Evolutionary conservation across 257 asterid species (phyloP), one percentile per base, ranked within the genome.

Genomic region (Avicennia marina): DNA sequence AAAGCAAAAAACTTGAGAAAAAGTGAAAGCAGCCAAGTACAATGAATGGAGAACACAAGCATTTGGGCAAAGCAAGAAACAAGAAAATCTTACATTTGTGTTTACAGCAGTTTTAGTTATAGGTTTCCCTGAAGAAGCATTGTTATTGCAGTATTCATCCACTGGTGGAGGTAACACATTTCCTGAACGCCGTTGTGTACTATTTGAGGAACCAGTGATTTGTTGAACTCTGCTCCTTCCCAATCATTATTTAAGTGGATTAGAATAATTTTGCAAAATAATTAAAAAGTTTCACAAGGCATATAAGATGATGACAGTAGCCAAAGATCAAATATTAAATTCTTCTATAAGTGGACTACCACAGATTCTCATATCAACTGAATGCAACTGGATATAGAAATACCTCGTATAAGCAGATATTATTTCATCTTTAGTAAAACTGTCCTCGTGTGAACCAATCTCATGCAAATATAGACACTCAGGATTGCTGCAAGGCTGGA

Each of bases 381-480:
- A 25, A 48, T 15, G 20, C 55, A 60, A 36, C 52, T 36, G 44
- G 40, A 38, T 11, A 56, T 52, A 32, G 56, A 62, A 66, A 55
- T 81, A 90, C 95, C 98, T 87, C 70, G 96, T 80, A 67, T 84
- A 78, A 12, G 90, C 87, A 2, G 98, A 84, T 78, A 90, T 74
- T 68, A 87, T 78, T 82, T 90, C 98, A 50, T 90, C 98, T 74
- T 90, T 90, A 2, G 95, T 82, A 65, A 82, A 87, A 72, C 98
- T 87, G 59, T 90, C 96, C 66, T 87, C 96, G 63, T 87, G 90
- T 1, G 82, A 80, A 33, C 96, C 98, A 68, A 75, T 52, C 71
- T 90, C 98, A 62, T 90, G 96, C 89, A 87, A 78, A 66, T 90
- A 87, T 36, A 90, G 73, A 71, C 98, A 90, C 56, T 84, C 98